A percentile compares a stretch with the other conserved stretches of the same genome.
Conservation (phyloP, 768 basidiomycete genomes). For the Lanmaoa rubissima region DNA sequence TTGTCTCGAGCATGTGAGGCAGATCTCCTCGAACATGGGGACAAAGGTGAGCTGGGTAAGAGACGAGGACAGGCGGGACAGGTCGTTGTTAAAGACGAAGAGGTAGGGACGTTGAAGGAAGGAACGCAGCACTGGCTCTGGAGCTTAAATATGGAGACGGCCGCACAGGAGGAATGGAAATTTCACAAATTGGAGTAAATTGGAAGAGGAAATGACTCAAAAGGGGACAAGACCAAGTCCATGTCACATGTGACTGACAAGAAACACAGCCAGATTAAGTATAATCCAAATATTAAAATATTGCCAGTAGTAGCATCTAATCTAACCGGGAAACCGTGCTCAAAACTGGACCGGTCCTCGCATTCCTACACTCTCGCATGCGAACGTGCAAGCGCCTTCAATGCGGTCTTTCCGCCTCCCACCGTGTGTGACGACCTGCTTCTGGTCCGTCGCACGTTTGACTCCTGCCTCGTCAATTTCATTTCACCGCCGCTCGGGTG, state of each 20-base stretch:
- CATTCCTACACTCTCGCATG: neutral
- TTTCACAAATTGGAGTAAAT: conserved; percentile 33
- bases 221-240: conserved; percentile 24
- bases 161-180: conserved; percentile 39
- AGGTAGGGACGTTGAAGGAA: conserved; percentile 19
- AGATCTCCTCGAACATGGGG: conserved; percentile 77
- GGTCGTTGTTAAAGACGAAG: conserved; percentile 10
- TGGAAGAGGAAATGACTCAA: conserved; percentile 34
- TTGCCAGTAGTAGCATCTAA: conserved; percentile 7
- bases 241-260: conserved; percentile 27
- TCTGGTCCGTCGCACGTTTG: conserved; percentile 17
- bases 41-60: conserved; percentile 1
- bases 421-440: too few species aligned
- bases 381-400: conserved; percentile 16
- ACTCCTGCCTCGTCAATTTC: neutral
- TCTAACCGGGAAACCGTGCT: neutral
- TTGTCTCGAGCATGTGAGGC: conserved; percentile 68
- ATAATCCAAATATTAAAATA: neutral
- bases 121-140: conserved; percentile 13
- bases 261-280: neutral
- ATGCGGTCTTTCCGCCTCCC: too few species aligned
- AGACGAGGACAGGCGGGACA: neutral
- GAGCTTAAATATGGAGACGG: conserved; percentile 35
- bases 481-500: neutral
- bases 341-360: neutral